Conservation (phyloP, 352 stramenopile species). For the Phytophthora melonis region DNA sequence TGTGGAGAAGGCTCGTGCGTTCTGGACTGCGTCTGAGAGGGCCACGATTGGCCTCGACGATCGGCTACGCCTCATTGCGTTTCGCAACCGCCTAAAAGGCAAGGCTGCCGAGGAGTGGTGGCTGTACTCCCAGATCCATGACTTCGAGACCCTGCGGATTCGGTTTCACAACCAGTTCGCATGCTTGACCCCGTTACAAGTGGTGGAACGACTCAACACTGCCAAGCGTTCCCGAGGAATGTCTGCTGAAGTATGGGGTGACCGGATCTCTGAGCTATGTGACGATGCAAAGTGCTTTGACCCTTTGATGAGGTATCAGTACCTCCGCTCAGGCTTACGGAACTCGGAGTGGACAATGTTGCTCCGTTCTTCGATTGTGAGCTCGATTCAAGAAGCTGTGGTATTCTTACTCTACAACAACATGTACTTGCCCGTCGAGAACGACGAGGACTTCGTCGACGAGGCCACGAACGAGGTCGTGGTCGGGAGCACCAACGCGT, state of each 20-base stretch:
- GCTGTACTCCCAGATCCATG: too few species aligned
- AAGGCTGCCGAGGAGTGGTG: too few species aligned
- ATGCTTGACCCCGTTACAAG: not conserved
- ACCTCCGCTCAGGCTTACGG: not conserved
- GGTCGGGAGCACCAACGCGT: not conserved
- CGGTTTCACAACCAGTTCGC: too few species aligned
- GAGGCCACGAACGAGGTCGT: not conserved
- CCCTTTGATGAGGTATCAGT: not conserved
- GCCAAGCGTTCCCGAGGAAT: not conserved
- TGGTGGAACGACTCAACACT: not conserved
- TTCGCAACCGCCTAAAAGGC: too few species aligned
- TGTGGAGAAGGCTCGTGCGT: too few species aligned
- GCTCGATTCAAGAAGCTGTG: constrained; percentile 1
- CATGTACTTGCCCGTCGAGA: not conserved
- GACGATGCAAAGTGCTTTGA: not conserved
- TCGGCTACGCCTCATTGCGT: too few species aligned
- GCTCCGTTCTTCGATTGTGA: not conserved
- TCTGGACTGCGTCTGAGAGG: too few species aligned
- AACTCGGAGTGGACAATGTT: not conserved
- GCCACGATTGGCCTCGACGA: too few species aligned
- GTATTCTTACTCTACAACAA: not conserved
- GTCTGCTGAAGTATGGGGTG: not conserved
- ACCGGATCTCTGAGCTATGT: not conserved
- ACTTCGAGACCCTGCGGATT: too few species aligned
- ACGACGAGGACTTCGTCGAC: not conserved